Conservation (phyloP, 345 rosid genomes). For the Camelina neglecta region DNA sequence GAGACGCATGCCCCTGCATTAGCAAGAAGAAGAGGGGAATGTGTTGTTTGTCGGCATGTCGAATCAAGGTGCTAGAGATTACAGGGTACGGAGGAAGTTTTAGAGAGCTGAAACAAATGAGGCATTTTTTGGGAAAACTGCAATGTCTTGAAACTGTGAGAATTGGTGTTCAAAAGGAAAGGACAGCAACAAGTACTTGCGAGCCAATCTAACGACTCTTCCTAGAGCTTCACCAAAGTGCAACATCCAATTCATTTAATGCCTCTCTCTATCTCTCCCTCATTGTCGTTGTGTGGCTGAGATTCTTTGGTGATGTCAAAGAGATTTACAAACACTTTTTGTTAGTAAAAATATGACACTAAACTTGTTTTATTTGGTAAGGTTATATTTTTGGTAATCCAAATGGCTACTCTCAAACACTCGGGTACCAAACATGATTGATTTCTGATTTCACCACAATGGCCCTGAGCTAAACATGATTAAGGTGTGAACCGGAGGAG, state of each 20-base stretch:
- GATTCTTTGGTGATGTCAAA: background rate
- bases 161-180: background rate
- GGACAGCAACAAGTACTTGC: background rate
- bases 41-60: slow-evolving; percentile 27
- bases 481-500: background rate
- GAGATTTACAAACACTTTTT: background rate
- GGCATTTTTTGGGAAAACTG: slow-evolving; percentile 29
- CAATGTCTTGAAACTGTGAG: slow-evolving; percentile 12
- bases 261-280: background rate
- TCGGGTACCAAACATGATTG: background rate
- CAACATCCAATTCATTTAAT: background rate
- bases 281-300: background rate
- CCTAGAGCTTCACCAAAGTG: background rate
- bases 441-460: background rate
- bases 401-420: background rate
- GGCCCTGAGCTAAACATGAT: background rate
- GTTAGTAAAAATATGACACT: background rate
- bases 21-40: background rate
- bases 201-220: background rate
- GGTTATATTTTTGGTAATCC: background rate
- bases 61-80: slow-evolving; percentile 4
- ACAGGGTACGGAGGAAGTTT: slow-evolving; percentile 6
- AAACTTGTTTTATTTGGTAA: no score
- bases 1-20: no score
- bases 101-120: slow-evolving; percentile 35